Evolutionary conservation across 345 rosid genomes (phyloP).

Genomic region (Brassica cretica): DNA sequence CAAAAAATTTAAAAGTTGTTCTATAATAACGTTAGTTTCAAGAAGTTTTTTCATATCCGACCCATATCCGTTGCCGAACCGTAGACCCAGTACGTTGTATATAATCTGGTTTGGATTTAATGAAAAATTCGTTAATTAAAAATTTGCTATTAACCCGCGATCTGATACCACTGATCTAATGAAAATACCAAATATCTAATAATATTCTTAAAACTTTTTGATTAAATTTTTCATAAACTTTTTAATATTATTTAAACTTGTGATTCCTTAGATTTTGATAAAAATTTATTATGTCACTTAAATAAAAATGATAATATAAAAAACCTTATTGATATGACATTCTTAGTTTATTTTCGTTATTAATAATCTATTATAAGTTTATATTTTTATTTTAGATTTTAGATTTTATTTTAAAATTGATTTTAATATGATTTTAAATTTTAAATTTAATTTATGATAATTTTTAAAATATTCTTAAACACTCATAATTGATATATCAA

Average conservation of each 20-base stretch:
- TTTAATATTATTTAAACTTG: background rate
- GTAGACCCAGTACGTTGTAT: background rate
- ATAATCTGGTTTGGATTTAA: no score
- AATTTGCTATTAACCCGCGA: background rate
- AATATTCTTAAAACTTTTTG: no score
- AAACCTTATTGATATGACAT: background rate
- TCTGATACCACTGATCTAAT: background rate
- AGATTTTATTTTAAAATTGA: no score
- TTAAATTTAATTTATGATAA: no score
- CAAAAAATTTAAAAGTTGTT: background rate
- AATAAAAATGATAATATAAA: background rate
- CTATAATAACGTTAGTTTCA: background rate
- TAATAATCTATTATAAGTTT: no score
- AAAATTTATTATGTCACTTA: background rate
- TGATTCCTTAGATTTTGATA: background rate
- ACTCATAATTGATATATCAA: no score
- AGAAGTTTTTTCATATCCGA: background rate
- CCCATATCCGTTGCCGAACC: background rate
- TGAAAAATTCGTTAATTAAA: no score
- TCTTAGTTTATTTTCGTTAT: background rate
- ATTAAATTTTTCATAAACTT: background rate
- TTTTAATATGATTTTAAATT: no score
- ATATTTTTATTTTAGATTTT: background rate
- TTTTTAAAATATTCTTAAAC: no score
- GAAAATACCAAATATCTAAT: background rate